phyloP scores from a whole-genome alignment of 352 stramenopile species.

The Lagenidium sp. region DNA sequence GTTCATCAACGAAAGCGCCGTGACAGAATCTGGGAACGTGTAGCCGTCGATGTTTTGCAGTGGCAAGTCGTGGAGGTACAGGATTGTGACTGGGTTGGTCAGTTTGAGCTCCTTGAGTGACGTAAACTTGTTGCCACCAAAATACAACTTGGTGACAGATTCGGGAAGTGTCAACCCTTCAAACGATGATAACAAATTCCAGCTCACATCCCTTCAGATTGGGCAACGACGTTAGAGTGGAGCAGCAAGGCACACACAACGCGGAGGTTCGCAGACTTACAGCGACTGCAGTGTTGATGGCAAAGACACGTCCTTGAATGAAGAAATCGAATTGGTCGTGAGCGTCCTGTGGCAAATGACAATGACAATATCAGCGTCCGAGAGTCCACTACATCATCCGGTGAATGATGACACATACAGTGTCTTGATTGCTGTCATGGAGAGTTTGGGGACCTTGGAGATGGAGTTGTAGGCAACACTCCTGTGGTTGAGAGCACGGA shows the following conservation, averaged over 20 bases:
- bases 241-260: too few relatives aligned
- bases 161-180: conserved; percentile 41
- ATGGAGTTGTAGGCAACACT: background rate
- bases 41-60: conserved; percentile 31
- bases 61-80: conserved; percentile 63
- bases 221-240: background rate
- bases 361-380: too few relatives aligned
- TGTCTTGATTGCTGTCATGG: conserved; percentile 10
- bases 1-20: conserved; percentile 17
- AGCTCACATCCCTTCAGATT: conserved; percentile 37
- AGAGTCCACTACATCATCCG: too few relatives aligned
- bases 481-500: background rate
- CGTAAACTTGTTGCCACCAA: conserved; percentile 58
- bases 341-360: background rate
- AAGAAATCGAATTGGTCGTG: conserved; percentile 12
- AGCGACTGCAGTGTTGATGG: conserved; percentile 5
- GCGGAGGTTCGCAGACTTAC: conserved; percentile 3
- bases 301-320: conserved; percentile 9
- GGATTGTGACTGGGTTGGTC: conserved; percentile 33
- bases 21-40: conserved; percentile 30
- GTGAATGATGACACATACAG: background rate
- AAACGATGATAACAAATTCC: conserved; percentile 53
- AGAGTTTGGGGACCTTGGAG: background rate
- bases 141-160: conserved; percentile 38
- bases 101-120: conserved; percentile 42